Evolutionary conservation across 129 eudicot genomes (phyloP).

Genomic region (Calendula officinalis): DNA sequence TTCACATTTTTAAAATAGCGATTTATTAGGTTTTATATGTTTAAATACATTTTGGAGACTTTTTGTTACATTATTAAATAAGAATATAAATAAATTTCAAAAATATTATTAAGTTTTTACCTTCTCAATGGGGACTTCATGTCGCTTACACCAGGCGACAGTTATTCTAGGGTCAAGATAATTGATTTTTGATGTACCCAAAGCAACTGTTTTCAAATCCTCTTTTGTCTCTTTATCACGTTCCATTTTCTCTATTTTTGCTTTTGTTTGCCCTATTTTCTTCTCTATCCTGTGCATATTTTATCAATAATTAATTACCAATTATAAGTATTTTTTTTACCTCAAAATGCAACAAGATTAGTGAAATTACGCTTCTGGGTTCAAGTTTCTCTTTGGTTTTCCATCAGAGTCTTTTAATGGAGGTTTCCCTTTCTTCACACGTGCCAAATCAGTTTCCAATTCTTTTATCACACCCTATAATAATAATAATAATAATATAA

Average conservation of each 20-base stretch:
- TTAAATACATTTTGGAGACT: background rate
- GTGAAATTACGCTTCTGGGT: slow-evolving; percentile 69
- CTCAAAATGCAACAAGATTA: slow-evolving; percentile 7
- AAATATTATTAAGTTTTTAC: slow-evolving; percentile 28
- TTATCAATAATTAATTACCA: background rate
- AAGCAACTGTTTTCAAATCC: slow-evolving; percentile 83
- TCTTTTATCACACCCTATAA: slow-evolving; percentile 62
- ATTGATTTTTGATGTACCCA: slow-evolving; percentile 95
- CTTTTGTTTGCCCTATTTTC: slow-evolving; percentile 66
- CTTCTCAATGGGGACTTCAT: slow-evolving; percentile 98
- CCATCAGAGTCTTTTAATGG: slow-evolving; percentile 64
- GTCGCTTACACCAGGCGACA: slow-evolving; percentile 97
- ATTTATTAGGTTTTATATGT: background rate
- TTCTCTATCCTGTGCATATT: slow-evolving; percentile 59
- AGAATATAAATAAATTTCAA: background rate
- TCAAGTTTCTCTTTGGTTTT: slow-evolving; percentile 73
- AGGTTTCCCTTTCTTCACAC: slow-evolving; percentile 95
- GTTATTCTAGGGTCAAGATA: slow-evolving; percentile 97
- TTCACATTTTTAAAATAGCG: background rate
- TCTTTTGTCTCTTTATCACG: slow-evolving; percentile 74
- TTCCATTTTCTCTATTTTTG: slow-evolving; percentile 77
- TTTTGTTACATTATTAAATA: background rate
- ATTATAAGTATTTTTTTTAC: background rate
- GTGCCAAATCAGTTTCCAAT: slow-evolving; percentile 62
- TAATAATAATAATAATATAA: slow-evolving; percentile 12